Evolutionary conservation across 768 basidiomycete genomes (phyloP), one percentile per base, ranked within the genome.

Genomic region (Neoboletus brunneissimus): DNA sequence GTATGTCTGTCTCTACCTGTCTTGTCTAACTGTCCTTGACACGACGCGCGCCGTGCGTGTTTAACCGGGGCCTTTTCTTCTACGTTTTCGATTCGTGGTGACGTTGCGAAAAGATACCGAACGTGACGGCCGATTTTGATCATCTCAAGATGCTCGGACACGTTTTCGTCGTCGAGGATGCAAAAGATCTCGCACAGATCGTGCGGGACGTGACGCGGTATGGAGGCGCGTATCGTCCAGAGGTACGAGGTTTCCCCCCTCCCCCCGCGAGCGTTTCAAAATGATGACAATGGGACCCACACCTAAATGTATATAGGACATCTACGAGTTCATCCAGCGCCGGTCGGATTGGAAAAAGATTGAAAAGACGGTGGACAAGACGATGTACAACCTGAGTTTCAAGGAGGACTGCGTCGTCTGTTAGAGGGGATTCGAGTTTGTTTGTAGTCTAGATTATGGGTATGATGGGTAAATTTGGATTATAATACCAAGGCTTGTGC

Each of bases 261-360:
- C 7, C 9, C 41, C 12, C 5, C 38, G n/a, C 8, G 18, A 40
- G 20, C n/a, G n/a, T 32, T 10, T 31, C 29, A 10, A 31, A 31
- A 31, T 10, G 29, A 10, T 9, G 29, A 31, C n/a, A n/a, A n/a
- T n/a, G n/a, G n/a, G n/a, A n/a, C n/a, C n/a, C n/a, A n/a, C n/a
- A n/a, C 9, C 29, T 10, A 10, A 29, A 29, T 29, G 27, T 29
- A 29, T 6, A 29, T 13, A 32, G 32, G 96, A 98, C 67, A 80
- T 98, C 49, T 98, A 98, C 69, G 96, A 98, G 71, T 96, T 98
- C 65, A 91, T 98, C 65, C 92, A 94, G 68, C 79, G 95, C 22
- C 81, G 95, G 34, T 89, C 91, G 8, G 96, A 99, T 70, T 98
- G 96, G 96, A 96, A 97, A 76, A 95, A 91, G 76, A 98, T 98